phyloP scores from a whole-genome alignment of 192 early-diverging fungal species.

The Podila epicladia region DNA sequence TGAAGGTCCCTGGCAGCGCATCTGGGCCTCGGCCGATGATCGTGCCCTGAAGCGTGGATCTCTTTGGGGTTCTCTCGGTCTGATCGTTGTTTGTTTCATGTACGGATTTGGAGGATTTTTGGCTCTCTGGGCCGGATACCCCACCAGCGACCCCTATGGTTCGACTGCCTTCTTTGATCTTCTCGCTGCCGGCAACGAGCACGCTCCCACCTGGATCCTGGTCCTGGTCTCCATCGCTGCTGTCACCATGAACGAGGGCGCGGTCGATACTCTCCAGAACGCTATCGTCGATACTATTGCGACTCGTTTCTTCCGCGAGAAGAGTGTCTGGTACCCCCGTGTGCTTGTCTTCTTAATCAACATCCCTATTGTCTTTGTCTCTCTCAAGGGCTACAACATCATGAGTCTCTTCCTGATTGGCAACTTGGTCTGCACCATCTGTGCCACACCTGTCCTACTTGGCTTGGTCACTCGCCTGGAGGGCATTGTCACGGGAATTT shows the following conservation, averaged over 20 bases:
- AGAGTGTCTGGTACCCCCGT: constrained; percentile 29
- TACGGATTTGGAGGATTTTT: constrained; percentile 69
- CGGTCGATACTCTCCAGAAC: constrained; percentile 73
- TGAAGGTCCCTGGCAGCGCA: constrained; percentile 77
- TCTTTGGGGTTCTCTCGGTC: constrained; percentile 60
- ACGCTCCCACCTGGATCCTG: constrained; percentile 63
- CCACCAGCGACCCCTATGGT: constrained; percentile 50
- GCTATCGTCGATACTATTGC: constrained; percentile 69
- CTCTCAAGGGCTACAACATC: constrained; percentile 62
- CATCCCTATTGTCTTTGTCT: constrained; percentile 54
- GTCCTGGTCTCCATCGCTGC: constrained; percentile 64
- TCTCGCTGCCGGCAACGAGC: constrained; percentile 45
- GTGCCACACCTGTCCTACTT: constrained; percentile 61
- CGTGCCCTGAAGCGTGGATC: constrained; percentile 63
- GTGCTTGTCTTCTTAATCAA: constrained; percentile 37
- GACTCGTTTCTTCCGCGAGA: constrained; percentile 52
- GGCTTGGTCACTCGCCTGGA: constrained; percentile 56
- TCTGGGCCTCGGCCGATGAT: constrained; percentile 70
- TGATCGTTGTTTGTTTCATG: constrained; percentile 61
- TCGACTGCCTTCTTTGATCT: constrained; percentile 73
- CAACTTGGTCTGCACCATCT: constrained; percentile 65
- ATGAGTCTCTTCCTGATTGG: constrained; percentile 65
- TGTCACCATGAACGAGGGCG: constrained; percentile 69
- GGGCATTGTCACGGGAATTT: constrained; percentile 31
- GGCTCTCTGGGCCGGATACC: constrained; percentile 67